Evolutionary conservation across 202 grass and related monocot species (phyloP).

Genomic region (Setaria italica): DNA sequence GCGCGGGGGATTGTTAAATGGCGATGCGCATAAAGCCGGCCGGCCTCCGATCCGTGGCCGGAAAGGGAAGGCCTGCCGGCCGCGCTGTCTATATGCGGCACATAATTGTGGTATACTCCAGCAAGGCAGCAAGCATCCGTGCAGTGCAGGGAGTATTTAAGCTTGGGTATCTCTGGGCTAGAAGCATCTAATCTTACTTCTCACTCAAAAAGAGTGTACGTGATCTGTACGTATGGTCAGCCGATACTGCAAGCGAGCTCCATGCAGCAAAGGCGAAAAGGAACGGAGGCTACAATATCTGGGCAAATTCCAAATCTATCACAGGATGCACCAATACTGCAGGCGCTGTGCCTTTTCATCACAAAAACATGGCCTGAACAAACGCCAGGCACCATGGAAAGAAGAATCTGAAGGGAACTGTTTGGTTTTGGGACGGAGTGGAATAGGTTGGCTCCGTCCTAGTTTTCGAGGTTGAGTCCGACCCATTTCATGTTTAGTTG

Average conservation of each 20-base stretch:
- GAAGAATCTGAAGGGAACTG: neutral
- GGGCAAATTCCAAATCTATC: neutral
- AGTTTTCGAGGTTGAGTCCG: too few species aligned
- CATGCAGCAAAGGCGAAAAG: neutral
- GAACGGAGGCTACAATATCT: neutral
- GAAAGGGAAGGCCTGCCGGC: slow-evolving; percentile 13
- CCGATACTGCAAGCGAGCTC: neutral
- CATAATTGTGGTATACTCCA: slow-evolving; percentile 10
- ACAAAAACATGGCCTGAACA: neutral
- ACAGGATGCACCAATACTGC: neutral
- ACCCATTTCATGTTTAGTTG: too few species aligned
- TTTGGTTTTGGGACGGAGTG: too few species aligned
- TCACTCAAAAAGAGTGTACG: neutral
- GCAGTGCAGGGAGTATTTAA: neutral
- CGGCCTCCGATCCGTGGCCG: neutral
- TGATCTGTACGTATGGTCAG: slow-evolving; percentile 18
- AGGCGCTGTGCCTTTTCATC: neutral
- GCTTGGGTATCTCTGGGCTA: neutral
- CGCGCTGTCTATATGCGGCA: slow-evolving; percentile 13
- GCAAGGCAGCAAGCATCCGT: neutral
- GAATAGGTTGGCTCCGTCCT: too few species aligned
- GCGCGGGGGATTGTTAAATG: slow-evolving; percentile 36
- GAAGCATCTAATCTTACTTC: neutral
- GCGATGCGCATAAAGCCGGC: slow-evolving; percentile 1
- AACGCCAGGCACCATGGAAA: neutral